phyloP scores from a whole-genome alignment of 495 filamentous ascomycete genomes.

The Xanthoparmelia taractica region DNA sequence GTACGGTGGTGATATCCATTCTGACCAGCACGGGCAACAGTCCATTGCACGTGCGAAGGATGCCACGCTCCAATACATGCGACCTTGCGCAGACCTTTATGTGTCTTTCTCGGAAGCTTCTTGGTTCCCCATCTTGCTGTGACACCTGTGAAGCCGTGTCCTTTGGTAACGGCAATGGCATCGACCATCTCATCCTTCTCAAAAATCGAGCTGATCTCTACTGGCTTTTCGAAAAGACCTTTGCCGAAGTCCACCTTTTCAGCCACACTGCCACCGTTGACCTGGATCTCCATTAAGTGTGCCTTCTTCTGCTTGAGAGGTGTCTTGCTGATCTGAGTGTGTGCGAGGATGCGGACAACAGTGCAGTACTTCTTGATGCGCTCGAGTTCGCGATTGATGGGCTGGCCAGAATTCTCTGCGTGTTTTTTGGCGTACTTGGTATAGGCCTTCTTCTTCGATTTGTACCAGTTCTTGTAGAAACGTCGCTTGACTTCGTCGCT shows the following conservation, averaged over 20 bases:
- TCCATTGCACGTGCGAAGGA: conserved; percentile 99
- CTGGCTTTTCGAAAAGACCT: conserved; percentile 96
- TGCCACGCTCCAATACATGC: conserved; percentile 99
- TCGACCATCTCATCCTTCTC: conserved; percentile 99
- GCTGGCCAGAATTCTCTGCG: conserved; percentile 79
- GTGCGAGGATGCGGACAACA: conserved; percentile 96
- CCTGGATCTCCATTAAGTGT: conserved; percentile 99
- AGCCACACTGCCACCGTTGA: conserved; percentile 91
- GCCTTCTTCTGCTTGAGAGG: conserved; percentile 99
- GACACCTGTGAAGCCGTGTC: conserved; percentile 96
- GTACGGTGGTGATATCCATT: conserved; percentile 99
- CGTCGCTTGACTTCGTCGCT: conserved; percentile 97
- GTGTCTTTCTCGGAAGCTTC: conserved; percentile 99
- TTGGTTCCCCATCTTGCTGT: conserved; percentile 98
- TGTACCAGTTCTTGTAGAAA: conserved; percentile 99
- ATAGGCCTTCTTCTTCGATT: conserved; percentile 99
- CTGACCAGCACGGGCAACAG: conserved; percentile 99
- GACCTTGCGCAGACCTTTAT: conserved; percentile 99
- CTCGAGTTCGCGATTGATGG: conserved; percentile 93
- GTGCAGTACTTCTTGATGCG: conserved; percentile 99
- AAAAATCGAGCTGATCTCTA: conserved; percentile 88
- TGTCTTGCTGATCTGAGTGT: conserved; percentile 98
- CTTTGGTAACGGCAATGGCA: conserved; percentile 99
- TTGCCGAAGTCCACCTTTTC: conserved; percentile 96
- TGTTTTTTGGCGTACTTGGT: conserved; percentile 99